Base-by-base conservation (phyloP, 176 grass and related monocot genomes). In the Zizania latifolia region DNA sequence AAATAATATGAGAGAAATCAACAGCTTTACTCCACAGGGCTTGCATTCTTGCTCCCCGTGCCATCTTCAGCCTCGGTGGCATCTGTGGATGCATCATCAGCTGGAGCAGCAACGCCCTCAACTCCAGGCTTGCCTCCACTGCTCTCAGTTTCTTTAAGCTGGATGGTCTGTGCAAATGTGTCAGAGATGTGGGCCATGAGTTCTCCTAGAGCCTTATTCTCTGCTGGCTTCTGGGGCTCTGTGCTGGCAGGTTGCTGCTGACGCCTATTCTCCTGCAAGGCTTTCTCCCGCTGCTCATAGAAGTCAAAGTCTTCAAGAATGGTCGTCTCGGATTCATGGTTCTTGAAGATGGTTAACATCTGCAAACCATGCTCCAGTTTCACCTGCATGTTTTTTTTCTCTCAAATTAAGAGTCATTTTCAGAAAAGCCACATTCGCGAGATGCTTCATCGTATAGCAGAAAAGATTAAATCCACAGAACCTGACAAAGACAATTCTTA, bases 211-310 rank as follows among this genome's bases (percentile, higher is more conserved):
- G 57, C 63, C 60, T 81, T 76, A 2, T 48, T 48, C 27, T 74
- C 74, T 53, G 67, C 73, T 81, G 37, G 56, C 41, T 85, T 92
- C 55, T 27, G 82, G 58, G 43, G 55, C 51, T 70, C 72, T 39
- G 28, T 31, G 38, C 60, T 92, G 75, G 29, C 84, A 75, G 72
- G 86, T 26, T 85, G 90, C 79, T 94, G 91, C 75, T 80, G 86
- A 8, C 77, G 75, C 71, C 86, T 86, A 59, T 89, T 98, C 76
- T 98, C 91, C 60, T 90, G 89, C 91, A 98, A 88, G 60, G 87
- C 86, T 82, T 94, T 94, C 89, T 98, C 88, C 14, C 91, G 81
- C 54, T 89, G 83, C 82, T 94, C 95, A 58, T 98, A 98, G 67
- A 94, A 98, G 51, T 87, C 79, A 0, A 90, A 94, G 66, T 98